Percentiles rank a stretch among this genome's conserved stretches.
phyloP scores from a whole-genome alignment of 176 grass and related monocot genomes.

The Ampelocalamus luodianensis region DNA sequence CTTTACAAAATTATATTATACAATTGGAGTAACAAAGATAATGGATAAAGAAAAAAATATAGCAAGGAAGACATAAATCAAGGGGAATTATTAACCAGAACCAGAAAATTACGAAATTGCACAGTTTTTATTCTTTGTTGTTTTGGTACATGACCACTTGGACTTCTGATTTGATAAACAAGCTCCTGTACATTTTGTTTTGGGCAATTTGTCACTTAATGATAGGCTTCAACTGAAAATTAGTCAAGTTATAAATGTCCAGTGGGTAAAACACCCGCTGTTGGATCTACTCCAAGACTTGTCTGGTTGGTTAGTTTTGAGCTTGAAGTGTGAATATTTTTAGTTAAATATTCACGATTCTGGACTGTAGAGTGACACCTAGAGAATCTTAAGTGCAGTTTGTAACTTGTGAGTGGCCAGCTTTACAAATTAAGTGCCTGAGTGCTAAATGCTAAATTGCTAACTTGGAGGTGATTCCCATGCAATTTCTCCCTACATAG shows the following conservation, averaged over 20 bases:
- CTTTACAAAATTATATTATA: not conserved
- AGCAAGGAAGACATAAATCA: not conserved
- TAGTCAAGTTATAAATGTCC: not conserved
- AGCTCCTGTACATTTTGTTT: not conserved
- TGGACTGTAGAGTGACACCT: not conserved
- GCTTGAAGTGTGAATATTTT: constrained; percentile 12
- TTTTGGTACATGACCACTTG: constrained; percentile 3
- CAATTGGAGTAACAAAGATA: constrained; percentile 21
- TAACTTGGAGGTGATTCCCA: constrained; percentile 6
- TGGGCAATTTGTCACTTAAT: not conserved
- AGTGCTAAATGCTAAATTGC: not conserved
- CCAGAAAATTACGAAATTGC: not conserved
- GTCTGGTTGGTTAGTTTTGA: not conserved
- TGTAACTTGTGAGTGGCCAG: not conserved
- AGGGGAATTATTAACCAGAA: constrained; percentile 1
- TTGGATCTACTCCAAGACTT: not conserved
- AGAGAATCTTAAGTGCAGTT: constrained; percentile 2
- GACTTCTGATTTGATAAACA: constrained; percentile 18
- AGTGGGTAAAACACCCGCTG: not conserved
- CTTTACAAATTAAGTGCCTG: not conserved
- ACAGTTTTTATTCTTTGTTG: not conserved
- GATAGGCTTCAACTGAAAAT: constrained; percentile 23
- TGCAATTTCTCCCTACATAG: not conserved
- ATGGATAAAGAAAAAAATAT: not conserved
- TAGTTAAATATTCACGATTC: not conserved